These are phyloP conservation scores for Dissophora ornata DNA, from an alignment of 192 early-diverging fungal species.

Conservation along the genomic window DNA sequence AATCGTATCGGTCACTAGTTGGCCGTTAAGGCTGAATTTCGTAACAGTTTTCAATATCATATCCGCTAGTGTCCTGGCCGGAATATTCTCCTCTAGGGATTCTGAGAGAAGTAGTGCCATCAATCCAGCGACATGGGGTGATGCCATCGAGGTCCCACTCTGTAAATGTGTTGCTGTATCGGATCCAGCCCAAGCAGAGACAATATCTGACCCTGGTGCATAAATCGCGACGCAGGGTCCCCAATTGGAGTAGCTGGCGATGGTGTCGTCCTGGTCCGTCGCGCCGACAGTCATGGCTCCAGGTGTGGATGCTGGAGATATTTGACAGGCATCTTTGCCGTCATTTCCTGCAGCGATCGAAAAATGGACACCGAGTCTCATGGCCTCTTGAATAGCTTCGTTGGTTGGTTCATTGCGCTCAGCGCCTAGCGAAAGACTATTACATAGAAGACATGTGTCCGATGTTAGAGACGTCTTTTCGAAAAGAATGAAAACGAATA, in stretches of 20 bases:
- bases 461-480: too few relatives aligned
- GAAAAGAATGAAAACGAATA: too few relatives aligned
- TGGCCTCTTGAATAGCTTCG: constrained; percentile 60
- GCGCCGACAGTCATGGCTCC: constrained; percentile 71
- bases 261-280: constrained; percentile 67
- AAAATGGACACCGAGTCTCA: constrained; percentile 62
- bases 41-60: constrained; percentile 45
- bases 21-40: constrained; percentile 27
- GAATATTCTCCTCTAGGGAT: constrained; percentile 31
- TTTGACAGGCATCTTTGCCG: constrained; percentile 65
- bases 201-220: constrained; percentile 64
- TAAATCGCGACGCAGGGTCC: constrained; percentile 68
- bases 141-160: constrained; percentile 87
- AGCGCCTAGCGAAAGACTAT: constrained; percentile 66
- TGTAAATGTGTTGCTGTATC: constrained; percentile 64
- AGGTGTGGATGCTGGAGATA: constrained; percentile 65
- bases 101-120: constrained; percentile 62
- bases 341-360: constrained; percentile 71
- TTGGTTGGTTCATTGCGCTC: constrained; percentile 60
- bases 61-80: constrained; percentile 19
- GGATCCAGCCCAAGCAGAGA: constrained; percentile 70
- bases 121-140: constrained; percentile 74
- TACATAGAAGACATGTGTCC: neutral
- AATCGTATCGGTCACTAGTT: constrained; percentile 9
- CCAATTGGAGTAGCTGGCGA: constrained; percentile 67